These are phyloP conservation scores for Mycena sp. DNA, from an alignment of 1,284 basidiomycete species.

Conservation along the genomic window DNA sequence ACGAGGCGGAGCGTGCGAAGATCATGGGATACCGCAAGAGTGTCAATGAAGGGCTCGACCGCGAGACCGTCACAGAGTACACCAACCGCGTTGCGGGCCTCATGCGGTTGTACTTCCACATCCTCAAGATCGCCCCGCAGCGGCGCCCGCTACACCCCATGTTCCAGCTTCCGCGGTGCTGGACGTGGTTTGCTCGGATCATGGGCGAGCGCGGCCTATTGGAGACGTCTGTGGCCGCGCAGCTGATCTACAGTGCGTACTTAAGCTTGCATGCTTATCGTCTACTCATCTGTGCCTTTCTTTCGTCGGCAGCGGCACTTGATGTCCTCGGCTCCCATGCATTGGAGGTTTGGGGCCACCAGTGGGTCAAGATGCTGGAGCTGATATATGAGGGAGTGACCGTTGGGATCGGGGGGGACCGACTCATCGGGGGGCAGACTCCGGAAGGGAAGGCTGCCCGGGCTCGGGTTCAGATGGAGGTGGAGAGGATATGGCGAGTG, in stretches of 20 bases:
- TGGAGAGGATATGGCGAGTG: constrained; percentile 63
- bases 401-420: constrained; percentile 55
- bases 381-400: constrained; percentile 73
- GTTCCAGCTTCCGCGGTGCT: constrained; percentile 71
- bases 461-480: constrained; percentile 66
- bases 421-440: constrained; percentile 61
- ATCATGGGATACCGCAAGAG: constrained; percentile 71
- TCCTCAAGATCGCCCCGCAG: constrained; percentile 61
- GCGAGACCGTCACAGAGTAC: constrained; percentile 73
- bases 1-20: constrained; percentile 69
- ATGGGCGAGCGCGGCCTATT: constrained; percentile 60
- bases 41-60: constrained; percentile 44
- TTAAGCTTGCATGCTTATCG: constrained; percentile 9
- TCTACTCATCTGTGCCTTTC: constrained; percentile 25
- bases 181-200: constrained; percentile 76
- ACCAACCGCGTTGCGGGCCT: constrained; percentile 83
- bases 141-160: constrained; percentile 54
- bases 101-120: constrained; percentile 89
- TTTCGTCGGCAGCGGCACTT: constrained; percentile 74
- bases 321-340: constrained; percentile 78
- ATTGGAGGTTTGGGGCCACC: constrained; percentile 73
- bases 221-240: constrained; percentile 63
- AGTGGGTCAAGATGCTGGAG: constrained; percentile 81
- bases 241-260: constrained; percentile 76
- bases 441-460: constrained; percentile 69